Percentiles rank a stretch among this genome's conserved stretches.
phyloP scores from a whole-genome alignment of 305 asterid species.

The Rubia occidens region DNA sequence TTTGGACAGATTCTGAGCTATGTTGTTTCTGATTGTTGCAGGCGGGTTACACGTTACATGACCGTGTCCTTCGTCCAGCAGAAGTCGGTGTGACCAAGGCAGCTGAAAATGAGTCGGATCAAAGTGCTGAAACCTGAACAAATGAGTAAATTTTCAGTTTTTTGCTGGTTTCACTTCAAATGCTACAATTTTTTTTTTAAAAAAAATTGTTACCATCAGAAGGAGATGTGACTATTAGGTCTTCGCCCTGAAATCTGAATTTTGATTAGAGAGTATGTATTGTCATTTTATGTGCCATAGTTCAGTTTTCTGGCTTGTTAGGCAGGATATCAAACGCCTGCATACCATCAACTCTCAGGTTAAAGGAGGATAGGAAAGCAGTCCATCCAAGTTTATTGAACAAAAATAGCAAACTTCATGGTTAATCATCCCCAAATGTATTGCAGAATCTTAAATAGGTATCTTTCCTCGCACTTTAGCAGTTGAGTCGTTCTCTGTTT shows the following conservation, averaged over 20 bases:
- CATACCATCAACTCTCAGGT: not conserved
- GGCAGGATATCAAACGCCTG: not conserved
- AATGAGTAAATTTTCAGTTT: not conserved
- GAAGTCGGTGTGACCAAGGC: conserved; percentile 70
- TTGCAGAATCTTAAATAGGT: too few species aligned
- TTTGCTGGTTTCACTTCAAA: not conserved
- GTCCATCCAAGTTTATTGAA: too few species aligned
- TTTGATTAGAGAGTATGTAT: conserved; percentile 9
- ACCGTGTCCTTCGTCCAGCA: conserved; percentile 75
- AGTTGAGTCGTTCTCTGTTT: too few species aligned
- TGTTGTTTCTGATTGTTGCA: conserved; percentile 20
- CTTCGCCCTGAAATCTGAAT: not conserved
- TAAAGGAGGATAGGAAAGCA: not conserved
- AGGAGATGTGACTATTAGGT: not conserved
- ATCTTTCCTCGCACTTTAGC: too few species aligned
- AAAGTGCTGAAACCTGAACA: conserved; percentile 17
- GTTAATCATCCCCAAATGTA: too few species aligned
- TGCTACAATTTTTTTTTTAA: not conserved
- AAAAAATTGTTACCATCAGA: not conserved
- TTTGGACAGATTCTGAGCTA: not conserved
- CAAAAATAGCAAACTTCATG: too few species aligned
- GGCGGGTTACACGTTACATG: conserved; percentile 74
- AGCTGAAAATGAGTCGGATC: conserved; percentile 27
- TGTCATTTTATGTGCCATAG: not conserved
- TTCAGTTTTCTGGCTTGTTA: not conserved